Evolutionary conservation across 2,329 filamentous ascomycete genomes (phyloP).

Genomic region (Scorias spongiosa): DNA sequence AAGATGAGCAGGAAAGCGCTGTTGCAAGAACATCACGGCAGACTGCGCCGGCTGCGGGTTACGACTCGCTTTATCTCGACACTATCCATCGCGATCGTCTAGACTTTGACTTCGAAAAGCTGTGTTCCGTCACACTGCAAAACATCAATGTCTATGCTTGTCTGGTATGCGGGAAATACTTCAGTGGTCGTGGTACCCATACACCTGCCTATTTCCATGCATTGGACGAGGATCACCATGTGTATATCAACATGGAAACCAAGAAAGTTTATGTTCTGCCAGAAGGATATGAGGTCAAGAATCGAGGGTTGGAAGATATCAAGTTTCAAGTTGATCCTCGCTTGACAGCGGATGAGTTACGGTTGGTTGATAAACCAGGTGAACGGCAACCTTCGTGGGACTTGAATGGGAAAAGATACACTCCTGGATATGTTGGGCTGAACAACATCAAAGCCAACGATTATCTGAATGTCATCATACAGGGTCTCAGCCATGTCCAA

Average conservation of each 20-base stretch:
- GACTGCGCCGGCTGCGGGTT: constrained; percentile 67
- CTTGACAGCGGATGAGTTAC: constrained; percentile 67
- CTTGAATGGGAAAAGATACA: constrained; percentile 69
- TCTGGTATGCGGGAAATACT: constrained; percentile 95
- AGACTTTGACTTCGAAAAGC: constrained; percentile 98
- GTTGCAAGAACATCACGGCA: constrained; percentile 47
- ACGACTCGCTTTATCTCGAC: constrained; percentile 92
- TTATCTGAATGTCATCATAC: constrained; percentile 90
- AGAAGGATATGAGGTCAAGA: constrained; percentile 92
- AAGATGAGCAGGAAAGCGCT: constrained; percentile 18
- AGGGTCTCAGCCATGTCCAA: constrained; percentile 76
- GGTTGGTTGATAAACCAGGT: constrained; percentile 50
- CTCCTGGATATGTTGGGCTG: constrained; percentile 92
- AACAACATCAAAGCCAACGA: constrained; percentile 99
- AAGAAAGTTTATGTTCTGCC: constrained; percentile 85
- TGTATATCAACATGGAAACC: constrained; percentile 94
- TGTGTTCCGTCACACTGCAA: constrained; percentile 86
- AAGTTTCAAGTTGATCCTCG: constrained; percentile 92
- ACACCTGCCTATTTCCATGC: constrained; percentile 97
- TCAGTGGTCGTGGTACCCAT: constrained; percentile 80
- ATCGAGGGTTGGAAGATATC: constrained; percentile 90
- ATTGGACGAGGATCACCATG: constrained; percentile 87
- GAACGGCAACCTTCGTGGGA: constrained; percentile 53
- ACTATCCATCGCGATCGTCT: constrained; percentile 86
- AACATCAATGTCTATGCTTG: constrained; percentile 99